Conservation (phyloP, 106 monocot genomes). For the Acanthochlamys bracteata region DNA sequence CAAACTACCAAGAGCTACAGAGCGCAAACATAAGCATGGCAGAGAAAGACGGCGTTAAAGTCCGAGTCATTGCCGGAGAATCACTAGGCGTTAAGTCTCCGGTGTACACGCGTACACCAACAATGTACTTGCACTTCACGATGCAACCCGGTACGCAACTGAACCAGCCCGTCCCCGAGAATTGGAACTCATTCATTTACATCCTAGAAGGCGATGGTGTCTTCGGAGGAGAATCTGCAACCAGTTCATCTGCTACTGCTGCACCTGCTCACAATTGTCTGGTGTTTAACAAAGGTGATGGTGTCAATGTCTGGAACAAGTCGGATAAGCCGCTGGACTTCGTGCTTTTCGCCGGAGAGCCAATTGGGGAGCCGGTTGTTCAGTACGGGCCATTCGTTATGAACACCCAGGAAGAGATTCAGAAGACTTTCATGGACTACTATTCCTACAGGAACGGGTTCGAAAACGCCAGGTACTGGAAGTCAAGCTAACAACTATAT, state of each 20-base stretch:
- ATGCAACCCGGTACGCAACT: slow-evolving; percentile 56
- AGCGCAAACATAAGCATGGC: slow-evolving; percentile 62
- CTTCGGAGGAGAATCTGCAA: slow-evolving; percentile 15
- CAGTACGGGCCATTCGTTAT: slow-evolving; percentile 50
- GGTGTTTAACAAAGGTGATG: slow-evolving; percentile 30
- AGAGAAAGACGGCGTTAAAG: slow-evolving; percentile 63
- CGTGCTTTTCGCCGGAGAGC: slow-evolving; percentile 35
- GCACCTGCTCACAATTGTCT: slow-evolving; percentile 18
- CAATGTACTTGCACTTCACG: slow-evolving; percentile 91
- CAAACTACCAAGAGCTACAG: slow-evolving; percentile 69
- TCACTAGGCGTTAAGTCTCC: slow-evolving; percentile 76
- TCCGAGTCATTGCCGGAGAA: slow-evolving; percentile 79
- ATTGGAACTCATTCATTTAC: slow-evolving; percentile 79
- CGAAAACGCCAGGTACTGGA: slow-evolving; percentile 37
- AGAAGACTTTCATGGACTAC: slow-evolving; percentile 34
- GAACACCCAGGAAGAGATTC: slow-evolving; percentile 39
- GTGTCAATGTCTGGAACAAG: slow-evolving; percentile 22
- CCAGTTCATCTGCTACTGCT: not conserved
- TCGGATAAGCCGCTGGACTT: slow-evolving; percentile 24
- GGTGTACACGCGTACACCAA: slow-evolving; percentile 88
- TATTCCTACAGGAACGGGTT: slow-evolving; percentile 27
- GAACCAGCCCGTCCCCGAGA: slow-evolving; percentile 44
- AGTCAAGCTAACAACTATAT: not conserved
- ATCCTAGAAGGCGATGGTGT: slow-evolving; percentile 66
- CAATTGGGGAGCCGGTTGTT: slow-evolving; percentile 39